Percentiles rank a stretch among this genome's conserved stretches.
These are phyloP conservation scores for Nectriaceae sp. DNA, from an alignment of 2,329 filamentous ascomycete genomes.

Conservation along the genomic window DNA sequence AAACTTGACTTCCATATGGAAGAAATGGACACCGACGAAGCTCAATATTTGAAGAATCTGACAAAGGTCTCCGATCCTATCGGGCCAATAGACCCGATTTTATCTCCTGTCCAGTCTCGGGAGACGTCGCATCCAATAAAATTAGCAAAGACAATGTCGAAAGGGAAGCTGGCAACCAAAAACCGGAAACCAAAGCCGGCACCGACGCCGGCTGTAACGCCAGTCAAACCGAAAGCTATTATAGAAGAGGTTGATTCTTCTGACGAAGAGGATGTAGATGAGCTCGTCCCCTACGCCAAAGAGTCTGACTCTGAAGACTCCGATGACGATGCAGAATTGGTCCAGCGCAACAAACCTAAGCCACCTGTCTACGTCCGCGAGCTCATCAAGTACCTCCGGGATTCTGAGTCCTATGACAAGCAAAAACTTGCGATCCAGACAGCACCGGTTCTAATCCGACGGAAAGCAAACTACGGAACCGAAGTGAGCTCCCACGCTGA, in stretches of 20 bases:
- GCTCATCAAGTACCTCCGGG: slow-evolving; percentile 75
- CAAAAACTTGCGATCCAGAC: slow-evolving; percentile 78
- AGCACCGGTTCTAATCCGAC: slow-evolving; percentile 78
- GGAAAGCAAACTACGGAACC: slow-evolving; percentile 84
- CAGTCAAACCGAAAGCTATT: slow-evolving; percentile 45
- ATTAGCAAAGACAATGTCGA: background rate
- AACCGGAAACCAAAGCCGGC: slow-evolving; percentile 30
- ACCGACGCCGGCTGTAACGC: slow-evolving; percentile 29
- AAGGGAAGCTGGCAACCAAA: slow-evolving; percentile 13
- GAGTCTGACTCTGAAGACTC: slow-evolving; percentile 89
- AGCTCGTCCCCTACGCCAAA: slow-evolving; percentile 78
- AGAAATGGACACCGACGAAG: slow-evolving; percentile 73
- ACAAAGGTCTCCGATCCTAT: slow-evolving; percentile 62
- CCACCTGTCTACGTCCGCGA: slow-evolving; percentile 91
- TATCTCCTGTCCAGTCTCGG: slow-evolving; percentile 13
- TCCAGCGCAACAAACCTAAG: slow-evolving; percentile 79
- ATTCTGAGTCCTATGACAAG: slow-evolving; percentile 81
- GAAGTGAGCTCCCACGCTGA: slow-evolving; percentile 84
- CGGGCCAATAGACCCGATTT: slow-evolving; percentile 58
- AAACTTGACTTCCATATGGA: slow-evolving; percentile 83
- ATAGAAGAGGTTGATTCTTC: slow-evolving; percentile 68
- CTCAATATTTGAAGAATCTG: slow-evolving; percentile 72
- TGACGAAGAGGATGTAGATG: slow-evolving; percentile 63
- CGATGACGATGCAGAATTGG: slow-evolving; percentile 86
- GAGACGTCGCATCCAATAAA: slow-evolving; percentile 4